Evolutionary conservation across 2,329 filamentous ascomycete species (phyloP).

Genomic region (Fusarium udum): DNA sequence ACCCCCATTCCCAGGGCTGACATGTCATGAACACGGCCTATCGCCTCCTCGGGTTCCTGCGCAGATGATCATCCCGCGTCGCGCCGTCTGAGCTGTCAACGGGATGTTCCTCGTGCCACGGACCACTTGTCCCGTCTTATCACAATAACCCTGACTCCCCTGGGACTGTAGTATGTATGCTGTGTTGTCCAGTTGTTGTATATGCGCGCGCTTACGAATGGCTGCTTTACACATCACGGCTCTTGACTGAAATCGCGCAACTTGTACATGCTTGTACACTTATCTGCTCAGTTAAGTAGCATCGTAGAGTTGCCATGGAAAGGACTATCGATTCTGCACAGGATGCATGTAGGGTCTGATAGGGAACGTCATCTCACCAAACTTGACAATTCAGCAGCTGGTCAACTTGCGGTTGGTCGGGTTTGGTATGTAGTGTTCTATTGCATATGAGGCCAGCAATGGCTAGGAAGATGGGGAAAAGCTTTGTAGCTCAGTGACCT

Average conservation of each 20-base stretch:
- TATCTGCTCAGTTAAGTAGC: not conserved
- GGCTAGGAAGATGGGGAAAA: not conserved
- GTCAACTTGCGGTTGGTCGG: not conserved
- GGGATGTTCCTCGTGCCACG: slow-evolving; percentile 22
- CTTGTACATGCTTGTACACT: not conserved
- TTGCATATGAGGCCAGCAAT: slow-evolving; percentile 26
- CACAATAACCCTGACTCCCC: not conserved
- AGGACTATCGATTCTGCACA: slow-evolving; percentile 23
- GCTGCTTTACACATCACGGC: slow-evolving; percentile 31
- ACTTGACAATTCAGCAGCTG: slow-evolving; percentile 1
- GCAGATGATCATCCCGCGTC: slow-evolving; percentile 44
- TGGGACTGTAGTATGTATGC: not conserved
- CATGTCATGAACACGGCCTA: slow-evolving; percentile 31
- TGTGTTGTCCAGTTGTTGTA: slow-evolving; percentile 9
- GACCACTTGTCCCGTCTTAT: slow-evolving; percentile 33
- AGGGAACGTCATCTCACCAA: not conserved
- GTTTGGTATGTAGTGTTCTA: not conserved
- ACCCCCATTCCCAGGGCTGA: slow-evolving; percentile 12
- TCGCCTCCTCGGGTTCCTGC: slow-evolving; percentile 45
- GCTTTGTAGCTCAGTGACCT: not conserved
- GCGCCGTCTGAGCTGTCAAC: slow-evolving; percentile 40
- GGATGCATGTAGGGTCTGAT: slow-evolving; percentile 28
- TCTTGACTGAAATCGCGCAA: slow-evolving; percentile 11
- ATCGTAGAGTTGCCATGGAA: slow-evolving; percentile 1
- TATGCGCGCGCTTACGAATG: slow-evolving; percentile 37